phyloP scores from a whole-genome alignment of 169 alveolate genomes.

The Cryptosporidium xiaoi region DNA sequence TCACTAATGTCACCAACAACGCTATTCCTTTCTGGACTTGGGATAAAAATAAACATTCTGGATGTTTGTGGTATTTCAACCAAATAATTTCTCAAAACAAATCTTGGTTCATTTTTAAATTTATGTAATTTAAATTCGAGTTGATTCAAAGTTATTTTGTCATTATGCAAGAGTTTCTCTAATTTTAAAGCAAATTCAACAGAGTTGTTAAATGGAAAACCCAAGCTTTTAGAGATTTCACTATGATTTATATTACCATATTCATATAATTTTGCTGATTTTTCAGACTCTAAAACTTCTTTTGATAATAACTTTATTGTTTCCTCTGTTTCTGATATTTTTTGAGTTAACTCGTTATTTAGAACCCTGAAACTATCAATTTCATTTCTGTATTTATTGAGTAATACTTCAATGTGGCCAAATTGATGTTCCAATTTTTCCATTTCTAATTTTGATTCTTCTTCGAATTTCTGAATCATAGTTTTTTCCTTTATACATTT shows the following conservation, averaged over 20 bases:
- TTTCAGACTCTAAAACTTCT: constrained; percentile 42
- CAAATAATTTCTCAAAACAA: constrained; percentile 52
- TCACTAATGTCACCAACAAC: background rate
- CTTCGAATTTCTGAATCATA: background rate
- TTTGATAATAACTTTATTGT: constrained; percentile 10
- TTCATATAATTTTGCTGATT: constrained; percentile 39
- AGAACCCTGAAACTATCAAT: background rate
- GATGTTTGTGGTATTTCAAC: constrained; percentile 38
- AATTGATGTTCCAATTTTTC: constrained; percentile 1
- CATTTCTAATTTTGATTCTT: background rate
- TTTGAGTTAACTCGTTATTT: constrained; percentile 9
- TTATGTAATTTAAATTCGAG: constrained; percentile 53
- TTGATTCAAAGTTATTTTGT: constrained; percentile 36
- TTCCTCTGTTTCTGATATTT: constrained; percentile 14
- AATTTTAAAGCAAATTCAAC: constrained; percentile 32
- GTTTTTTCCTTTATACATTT: constrained; percentile 17
- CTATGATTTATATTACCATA: background rate
- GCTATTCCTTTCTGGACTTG: constrained; percentile 1
- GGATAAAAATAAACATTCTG: constrained; percentile 46
- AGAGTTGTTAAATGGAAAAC: constrained; percentile 44
- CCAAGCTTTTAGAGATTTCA: constrained; percentile 11
- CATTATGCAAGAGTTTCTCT: constrained; percentile 40
- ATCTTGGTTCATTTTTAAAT: constrained; percentile 40
- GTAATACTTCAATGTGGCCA: background rate
- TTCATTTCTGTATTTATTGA: background rate